Base-by-base conservation (phyloP, 179 eudicot species). In the Sideroxylon spinosum region DNA sequence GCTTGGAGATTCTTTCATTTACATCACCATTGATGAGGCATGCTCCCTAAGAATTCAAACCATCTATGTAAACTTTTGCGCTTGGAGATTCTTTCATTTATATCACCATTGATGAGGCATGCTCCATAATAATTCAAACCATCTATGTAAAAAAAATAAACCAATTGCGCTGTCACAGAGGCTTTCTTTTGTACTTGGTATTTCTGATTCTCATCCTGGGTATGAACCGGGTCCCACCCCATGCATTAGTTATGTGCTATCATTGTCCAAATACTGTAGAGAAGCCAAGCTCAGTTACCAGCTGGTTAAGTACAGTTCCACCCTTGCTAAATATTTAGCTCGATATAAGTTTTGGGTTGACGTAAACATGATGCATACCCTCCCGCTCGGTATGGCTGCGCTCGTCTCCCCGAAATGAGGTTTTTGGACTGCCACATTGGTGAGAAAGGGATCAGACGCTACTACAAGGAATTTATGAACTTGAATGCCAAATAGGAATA, bases 311-410 rank as follows among this genome's bases (percentile, higher is more conserved):
- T 22, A 95, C 89, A 16, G 84, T 84, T 16, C 98, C 97, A 9
- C 98, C 98, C 78, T 95, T 95, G 85, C 98, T 95, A 78, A 95
- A 95, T 59, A 95, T 86, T n/a, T n/a, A n/a, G n/a, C n/a, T n/a
- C n/a, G 75, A 95, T 8, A 25, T 84, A 49, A 66, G 97, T 91
- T 80, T 77, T 83, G 6, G 94, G 94, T 48, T 50, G 77, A 83
- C 25, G 57, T 28, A 79, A 76, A 76, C 48, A 32, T 44, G 82
- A 77, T 2, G 83, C 37, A 63, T 86, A 75, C 37, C 80, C 70
- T 70, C 68, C 82, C 79, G 79, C 78, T 17, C 81, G 77, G 20
- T 59, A 69, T 23, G 72, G 85, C 49, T 86, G 82, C 71, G 84
- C 79, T 23, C 19, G 79, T 62, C 81, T 81, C 29, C 73, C 79